Evolutionary conservation across 805 yeast species (phyloP).

Genomic region (baker's yeast (Saccharomyces cerevisiae)): DNA sequence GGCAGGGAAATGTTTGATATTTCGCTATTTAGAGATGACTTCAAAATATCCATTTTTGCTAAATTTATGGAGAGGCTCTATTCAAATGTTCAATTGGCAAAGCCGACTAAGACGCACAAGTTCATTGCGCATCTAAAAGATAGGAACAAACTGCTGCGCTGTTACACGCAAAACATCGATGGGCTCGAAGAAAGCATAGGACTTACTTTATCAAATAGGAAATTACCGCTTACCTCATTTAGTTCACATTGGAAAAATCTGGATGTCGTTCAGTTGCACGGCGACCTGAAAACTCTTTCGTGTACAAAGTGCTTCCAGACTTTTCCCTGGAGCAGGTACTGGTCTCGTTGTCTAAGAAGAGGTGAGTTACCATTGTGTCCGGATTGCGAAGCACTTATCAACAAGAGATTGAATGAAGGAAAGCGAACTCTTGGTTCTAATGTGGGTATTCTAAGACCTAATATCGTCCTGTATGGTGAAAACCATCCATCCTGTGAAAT

Average conservation of each 20-base stretch:
- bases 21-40: conserved; percentile 62
- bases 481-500: conserved; percentile 80
- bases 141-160: conserved; percentile 61
- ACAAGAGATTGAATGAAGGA: conserved; percentile 54
- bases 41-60: conserved; percentile 66
- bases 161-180: conserved; percentile 94
- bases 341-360: conserved; percentile 38
- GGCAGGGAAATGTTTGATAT: conserved; percentile 92
- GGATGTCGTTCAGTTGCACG: conserved; percentile 86
- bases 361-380: conserved; percentile 78
- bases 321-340: conserved; percentile 54
- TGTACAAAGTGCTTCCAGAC: conserved; percentile 64
- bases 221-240: conserved; percentile 9
- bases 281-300: conserved; percentile 66
- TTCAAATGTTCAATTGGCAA: conserved; percentile 51
- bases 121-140: conserved; percentile 55
- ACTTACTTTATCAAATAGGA: conserved; percentile 47
- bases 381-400: conserved; percentile 48
- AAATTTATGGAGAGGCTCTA: conserved; percentile 82
- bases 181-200: conserved; percentile 68
- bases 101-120: conserved; percentile 77
- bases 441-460: conserved; percentile 77
- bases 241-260: conserved; percentile 46
- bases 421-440: conserved; percentile 56
- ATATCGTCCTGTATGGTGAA: conserved; percentile 88